Evolutionary conservation across 2,329 filamentous ascomycete genomes (phyloP), one percentile per base, ranked within the genome.

Genomic region (Xylariaceae sp.): DNA sequence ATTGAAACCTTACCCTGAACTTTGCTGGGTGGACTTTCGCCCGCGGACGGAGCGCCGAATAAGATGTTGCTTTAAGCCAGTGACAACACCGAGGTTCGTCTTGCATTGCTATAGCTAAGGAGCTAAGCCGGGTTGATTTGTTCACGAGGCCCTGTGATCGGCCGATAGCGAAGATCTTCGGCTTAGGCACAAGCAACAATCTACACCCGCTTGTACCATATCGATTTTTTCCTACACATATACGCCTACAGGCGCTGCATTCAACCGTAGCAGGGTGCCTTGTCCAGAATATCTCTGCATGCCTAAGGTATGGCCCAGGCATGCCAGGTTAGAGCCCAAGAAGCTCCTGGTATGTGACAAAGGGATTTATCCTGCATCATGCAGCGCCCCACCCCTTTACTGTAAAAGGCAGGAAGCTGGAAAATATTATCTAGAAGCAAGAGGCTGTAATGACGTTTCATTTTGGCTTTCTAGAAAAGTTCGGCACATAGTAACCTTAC

Each of bases 31-130:
- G 27, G n/a, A 11, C 30, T 30, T 13, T 15, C 7, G 9, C 13
- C 16, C 9, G 13, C 7, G n/a, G 24, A 50, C 16, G 39, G 29
- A 27, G 20, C 21, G n/a, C n/a, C n/a, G 23, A 9, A 27, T 20
- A 40, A 7, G 16, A 26, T 9, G 13, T 30, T 10, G 16, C 18
- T 18, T 30, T 10, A 36, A 20, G 51, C 46, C 51, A 50, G 42
- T 41, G 40, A 37, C 26, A 35, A 21, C 39, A 24, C 24, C 32
- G n/a, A 51, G 43, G 52, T 58, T 49, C 55, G 52, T 42, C 43
- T 58, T 55, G 27, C 39, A 52, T 45, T 27, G 15, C 30, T 8
- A 10, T 13, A 32, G 51, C 43, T 43, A 52, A 50, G 51, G 23
- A 33, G 16, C 44, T 53, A 45, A 32, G 16, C 36, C 33, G 6